Percentiles rank a stretch among this genome's conserved stretches.
phyloP scores from a whole-genome alignment of 768 basidiomycete species.

The Lactarius sanguifluus region DNA sequence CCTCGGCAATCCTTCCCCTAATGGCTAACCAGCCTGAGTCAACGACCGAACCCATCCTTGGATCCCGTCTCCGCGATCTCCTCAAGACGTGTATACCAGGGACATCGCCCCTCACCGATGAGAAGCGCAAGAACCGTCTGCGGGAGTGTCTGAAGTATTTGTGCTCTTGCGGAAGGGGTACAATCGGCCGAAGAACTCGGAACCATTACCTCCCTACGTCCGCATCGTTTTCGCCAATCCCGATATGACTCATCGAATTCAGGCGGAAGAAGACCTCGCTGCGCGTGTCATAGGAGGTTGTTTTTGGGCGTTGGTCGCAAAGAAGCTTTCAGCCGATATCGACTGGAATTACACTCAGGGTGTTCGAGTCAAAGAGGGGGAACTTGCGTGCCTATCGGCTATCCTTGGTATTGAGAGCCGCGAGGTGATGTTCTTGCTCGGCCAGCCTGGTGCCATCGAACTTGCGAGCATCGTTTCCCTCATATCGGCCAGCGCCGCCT shows the following conservation, averaged over 20 bases:
- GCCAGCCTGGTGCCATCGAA: too few relatives aligned
- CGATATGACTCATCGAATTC: not conserved
- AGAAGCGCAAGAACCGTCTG: not conserved
- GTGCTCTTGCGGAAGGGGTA: conserved; percentile 11
- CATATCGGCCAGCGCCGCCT: too few relatives aligned
- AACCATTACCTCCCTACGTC: not conserved
- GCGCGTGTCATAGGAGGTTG: not conserved
- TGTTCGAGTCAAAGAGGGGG: not conserved
- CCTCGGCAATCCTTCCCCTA: too few relatives aligned
- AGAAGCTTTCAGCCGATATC: not conserved
- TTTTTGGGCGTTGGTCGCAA: not conserved
- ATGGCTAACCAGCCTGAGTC: too few relatives aligned
- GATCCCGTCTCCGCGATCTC: conserved; percentile 7
- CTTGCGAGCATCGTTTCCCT: too few relatives aligned
- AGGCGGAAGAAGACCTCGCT: not conserved
- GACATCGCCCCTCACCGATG: conserved; percentile 1
- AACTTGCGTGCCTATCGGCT: too few relatives aligned
- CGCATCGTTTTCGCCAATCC: not conserved
- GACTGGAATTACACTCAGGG: not conserved
- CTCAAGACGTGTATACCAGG: conserved; percentile 11
- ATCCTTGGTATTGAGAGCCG: too few relatives aligned
- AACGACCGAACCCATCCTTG: conserved; percentile 7
- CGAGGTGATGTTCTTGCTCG: too few relatives aligned
- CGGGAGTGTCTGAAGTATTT: conserved; percentile 2
- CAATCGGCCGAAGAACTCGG: not conserved